Percentiles rank a stretch among this genome's conserved stretches.
These are phyloP conservation scores for Cucurbita moschata DNA, from an alignment of 306 rosid genomes.

Conservation along the genomic window DNA sequence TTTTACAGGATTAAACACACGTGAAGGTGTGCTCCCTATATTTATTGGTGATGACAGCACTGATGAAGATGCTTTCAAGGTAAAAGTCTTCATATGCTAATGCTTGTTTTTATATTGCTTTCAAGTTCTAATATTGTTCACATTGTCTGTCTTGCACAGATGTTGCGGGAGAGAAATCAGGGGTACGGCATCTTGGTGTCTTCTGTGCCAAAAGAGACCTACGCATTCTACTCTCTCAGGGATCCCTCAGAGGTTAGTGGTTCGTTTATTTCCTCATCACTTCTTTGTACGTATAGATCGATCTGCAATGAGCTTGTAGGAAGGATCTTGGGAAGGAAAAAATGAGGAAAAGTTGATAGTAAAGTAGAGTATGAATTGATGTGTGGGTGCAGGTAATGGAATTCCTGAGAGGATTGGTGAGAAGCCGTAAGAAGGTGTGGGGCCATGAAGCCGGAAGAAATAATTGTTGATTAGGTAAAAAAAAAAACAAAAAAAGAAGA, in stretches of 20 bases:
- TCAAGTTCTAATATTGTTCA: background rate
- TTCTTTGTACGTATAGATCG: background rate
- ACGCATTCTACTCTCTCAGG: constrained; percentile 61
- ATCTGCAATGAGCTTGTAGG: background rate
- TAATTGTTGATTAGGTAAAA: background rate
- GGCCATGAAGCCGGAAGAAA: background rate
- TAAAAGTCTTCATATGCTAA: background rate
- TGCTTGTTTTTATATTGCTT: background rate
- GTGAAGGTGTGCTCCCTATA: constrained; percentile 58
- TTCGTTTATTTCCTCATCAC: background rate
- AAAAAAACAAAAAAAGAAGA: too few species aligned
- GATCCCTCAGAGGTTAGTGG: constrained; percentile 52
- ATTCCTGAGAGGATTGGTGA: constrained; percentile 60
- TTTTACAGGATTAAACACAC: constrained; percentile 40
- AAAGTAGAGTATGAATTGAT: background rate
- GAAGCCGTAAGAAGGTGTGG: constrained; percentile 28
- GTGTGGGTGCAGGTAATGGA: constrained; percentile 54
- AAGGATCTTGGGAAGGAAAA: background rate
- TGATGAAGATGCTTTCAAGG: constrained; percentile 96
- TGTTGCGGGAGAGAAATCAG: constrained; percentile 36
- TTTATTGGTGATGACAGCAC: constrained; percentile 83
- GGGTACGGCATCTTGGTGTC: constrained; percentile 88
- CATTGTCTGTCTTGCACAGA: constrained; percentile 17
- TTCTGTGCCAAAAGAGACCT: constrained; percentile 56
- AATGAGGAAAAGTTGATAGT: background rate